A percentile compares a stretch with the other conserved stretches of the same genome.
These are phyloP conservation scores for Thalassiosira exigua DNA, from an alignment of 352 stramenopile species.

Conservation along the genomic window DNA sequence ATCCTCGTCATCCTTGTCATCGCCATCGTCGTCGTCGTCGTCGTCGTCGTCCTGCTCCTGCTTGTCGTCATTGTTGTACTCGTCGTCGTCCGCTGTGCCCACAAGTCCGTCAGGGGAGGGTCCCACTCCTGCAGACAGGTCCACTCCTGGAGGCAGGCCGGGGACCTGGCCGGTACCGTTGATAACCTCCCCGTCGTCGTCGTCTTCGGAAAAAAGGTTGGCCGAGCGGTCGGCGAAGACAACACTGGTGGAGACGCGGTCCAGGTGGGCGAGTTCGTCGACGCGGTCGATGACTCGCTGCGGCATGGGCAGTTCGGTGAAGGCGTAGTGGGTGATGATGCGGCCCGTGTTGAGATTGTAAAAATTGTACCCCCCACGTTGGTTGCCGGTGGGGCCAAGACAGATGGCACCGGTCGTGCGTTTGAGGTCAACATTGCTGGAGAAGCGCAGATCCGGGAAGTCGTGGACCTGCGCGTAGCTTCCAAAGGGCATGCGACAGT, in stretches of 20 bases:
- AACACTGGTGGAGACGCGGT: no score
- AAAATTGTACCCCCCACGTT: slow-evolving; percentile 27
- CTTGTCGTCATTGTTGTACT: no score
- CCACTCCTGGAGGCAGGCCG: no score
- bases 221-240: no score
- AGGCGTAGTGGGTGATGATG: slow-evolving; percentile 16
- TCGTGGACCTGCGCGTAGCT: slow-evolving; percentile 58
- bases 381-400: slow-evolving; percentile 31
- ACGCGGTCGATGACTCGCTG: not conserved
- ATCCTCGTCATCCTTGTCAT: not conserved
- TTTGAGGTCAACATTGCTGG: slow-evolving; percentile 17
- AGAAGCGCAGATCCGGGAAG: slow-evolving; percentile 6
- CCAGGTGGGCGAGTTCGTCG: no score
- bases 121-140: no score
- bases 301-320: slow-evolving; percentile 4
- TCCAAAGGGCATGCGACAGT: slow-evolving; percentile 50
- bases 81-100: no score
- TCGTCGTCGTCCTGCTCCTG: no score
- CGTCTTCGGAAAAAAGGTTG: no score
- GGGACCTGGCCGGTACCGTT: no score
- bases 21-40: not conserved
- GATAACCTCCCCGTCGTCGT: no score
- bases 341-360: slow-evolving; percentile 16
- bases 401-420: slow-evolving; percentile 18
- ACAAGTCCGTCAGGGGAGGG: no score